These are phyloP conservation scores for Metschnikowia drakensbergensis DNA, from an alignment of 805 yeast species.

Conservation along the genomic window DNA sequence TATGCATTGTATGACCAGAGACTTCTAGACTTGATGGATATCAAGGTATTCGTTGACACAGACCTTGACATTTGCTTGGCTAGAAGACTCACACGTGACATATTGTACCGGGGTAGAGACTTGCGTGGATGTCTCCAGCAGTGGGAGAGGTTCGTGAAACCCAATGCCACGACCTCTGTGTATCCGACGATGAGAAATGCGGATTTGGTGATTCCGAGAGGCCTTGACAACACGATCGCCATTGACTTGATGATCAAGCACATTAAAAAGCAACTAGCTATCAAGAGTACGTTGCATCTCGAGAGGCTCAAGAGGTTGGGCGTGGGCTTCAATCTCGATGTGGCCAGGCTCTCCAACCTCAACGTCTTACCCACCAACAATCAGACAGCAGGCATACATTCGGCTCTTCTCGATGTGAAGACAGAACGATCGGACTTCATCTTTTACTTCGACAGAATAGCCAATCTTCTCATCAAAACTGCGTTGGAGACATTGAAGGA, in stretches of 20 bases:
- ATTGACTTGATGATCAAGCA: conserved; percentile 76
- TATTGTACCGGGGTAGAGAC: conserved; percentile 81
- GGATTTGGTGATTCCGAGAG: conserved; percentile 87
- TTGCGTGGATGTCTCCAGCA: conserved; percentile 77
- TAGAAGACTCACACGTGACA: conserved; percentile 82
- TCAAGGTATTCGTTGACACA: conserved; percentile 88
- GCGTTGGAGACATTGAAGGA: conserved; percentile 55
- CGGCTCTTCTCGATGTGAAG: conserved; percentile 55
- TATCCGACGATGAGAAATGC: conserved; percentile 76
- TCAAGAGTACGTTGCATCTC: conserved; percentile 67
- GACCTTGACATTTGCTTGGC: conserved; percentile 91
- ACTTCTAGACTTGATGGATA: conserved; percentile 70
- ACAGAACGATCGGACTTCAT: conserved; percentile 74
- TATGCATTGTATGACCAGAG: conserved; percentile 74
- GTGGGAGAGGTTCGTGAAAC: conserved; percentile 90
- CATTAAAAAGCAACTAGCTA: conserved; percentile 62
- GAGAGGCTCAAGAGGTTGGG: conserved; percentile 59
- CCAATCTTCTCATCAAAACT: conserved; percentile 61
- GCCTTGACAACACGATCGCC: conserved; percentile 78
- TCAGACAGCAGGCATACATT: conserved; percentile 69
- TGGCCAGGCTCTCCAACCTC: conserved; percentile 28
- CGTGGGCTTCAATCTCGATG: conserved; percentile 29
- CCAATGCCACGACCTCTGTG: conserved; percentile 75
- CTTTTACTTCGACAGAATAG: conserved; percentile 82
- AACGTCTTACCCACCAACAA: conserved; percentile 47